Conservation (phyloP, 176 grass and related monocot species). For the Lolium multiflorum region DNA sequence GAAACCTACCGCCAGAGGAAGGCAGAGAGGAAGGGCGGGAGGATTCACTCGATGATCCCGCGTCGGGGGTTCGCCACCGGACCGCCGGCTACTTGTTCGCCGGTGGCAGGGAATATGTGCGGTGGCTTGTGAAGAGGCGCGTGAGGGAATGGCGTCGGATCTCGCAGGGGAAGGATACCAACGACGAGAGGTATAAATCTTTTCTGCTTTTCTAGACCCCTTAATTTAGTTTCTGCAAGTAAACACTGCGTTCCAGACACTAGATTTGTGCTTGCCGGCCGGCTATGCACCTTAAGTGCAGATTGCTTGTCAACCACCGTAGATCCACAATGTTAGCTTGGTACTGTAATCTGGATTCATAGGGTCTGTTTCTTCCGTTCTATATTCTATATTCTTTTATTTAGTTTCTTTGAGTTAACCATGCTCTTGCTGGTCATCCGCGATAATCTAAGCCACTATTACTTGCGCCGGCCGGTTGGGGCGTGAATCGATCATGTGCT, state of each 20-base stretch:
- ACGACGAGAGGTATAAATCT: not conserved
- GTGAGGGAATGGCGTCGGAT: not conserved
- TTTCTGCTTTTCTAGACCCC: not conserved
- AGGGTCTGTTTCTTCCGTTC: not conserved
- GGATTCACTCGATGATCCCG: too few species aligned
- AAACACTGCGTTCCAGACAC: not conserved
- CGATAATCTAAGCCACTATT: too few species aligned
- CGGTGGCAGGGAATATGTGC: not conserved
- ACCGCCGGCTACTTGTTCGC: not conserved
- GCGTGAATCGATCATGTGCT: too few species aligned
- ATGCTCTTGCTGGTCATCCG: too few species aligned
- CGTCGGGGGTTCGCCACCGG: too few species aligned
- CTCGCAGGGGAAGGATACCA: not conserved
- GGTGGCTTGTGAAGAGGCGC: not conserved
- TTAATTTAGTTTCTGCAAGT: not conserved
- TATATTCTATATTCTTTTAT: too few species aligned
- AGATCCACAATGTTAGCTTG: not conserved
- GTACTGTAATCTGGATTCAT: not conserved
- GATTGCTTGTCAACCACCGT: not conserved
- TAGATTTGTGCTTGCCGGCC: not conserved
- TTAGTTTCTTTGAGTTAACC: too few species aligned
- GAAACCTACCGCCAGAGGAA: too few species aligned
- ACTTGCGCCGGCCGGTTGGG: too few species aligned
- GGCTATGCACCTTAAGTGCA: not conserved
- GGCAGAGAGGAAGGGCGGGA: too few species aligned